phyloP scores from a whole-genome alignment of 106 monocot species.

The Acorus gramineus region DNA sequence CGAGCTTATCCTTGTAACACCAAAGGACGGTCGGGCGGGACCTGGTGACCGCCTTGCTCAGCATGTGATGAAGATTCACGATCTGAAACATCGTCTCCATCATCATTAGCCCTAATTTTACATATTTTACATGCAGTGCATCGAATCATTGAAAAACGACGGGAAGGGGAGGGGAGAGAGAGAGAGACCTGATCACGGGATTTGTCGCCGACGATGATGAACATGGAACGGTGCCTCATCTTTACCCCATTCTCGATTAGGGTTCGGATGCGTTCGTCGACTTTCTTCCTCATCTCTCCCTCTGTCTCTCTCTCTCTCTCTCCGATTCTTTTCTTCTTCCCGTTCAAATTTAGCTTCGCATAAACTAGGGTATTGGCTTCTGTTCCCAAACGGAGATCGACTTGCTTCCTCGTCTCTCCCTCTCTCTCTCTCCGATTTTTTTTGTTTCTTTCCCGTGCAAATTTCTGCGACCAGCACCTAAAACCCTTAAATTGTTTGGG shows the following conservation, averaged over 20 bases:
- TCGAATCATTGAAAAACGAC: not conserved
- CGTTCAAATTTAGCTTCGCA: too few species aligned
- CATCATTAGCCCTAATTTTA: not conserved
- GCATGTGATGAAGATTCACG: constrained; percentile 76
- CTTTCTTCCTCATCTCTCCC: constrained; percentile 74
- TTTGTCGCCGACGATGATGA: constrained; percentile 52
- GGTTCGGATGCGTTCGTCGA: constrained; percentile 81
- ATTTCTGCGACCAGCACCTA: too few species aligned
- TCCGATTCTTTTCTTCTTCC: too few species aligned
- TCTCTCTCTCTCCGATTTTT: too few species aligned
- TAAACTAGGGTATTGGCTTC: too few species aligned
- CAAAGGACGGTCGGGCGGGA: constrained; percentile 62
- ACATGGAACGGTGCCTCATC: constrained; percentile 81
- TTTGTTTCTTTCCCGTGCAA: too few species aligned
- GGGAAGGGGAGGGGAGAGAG: not conserved
- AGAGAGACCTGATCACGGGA: constrained; percentile 20
- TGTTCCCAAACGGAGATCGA: too few species aligned
- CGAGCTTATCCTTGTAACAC: constrained; percentile 88
- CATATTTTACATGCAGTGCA: too few species aligned
- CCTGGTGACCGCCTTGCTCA: constrained; percentile 50
- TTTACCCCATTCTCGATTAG: constrained; percentile 92
- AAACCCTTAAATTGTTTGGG: too few species aligned
- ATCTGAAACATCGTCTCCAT: constrained; percentile 27
- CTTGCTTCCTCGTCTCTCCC: too few species aligned
- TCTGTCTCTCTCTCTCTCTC: too few species aligned